Evolutionary conservation across 768 basidiomycete genomes (phyloP).

Genomic region (Phanerochaete carnosa): DNA sequence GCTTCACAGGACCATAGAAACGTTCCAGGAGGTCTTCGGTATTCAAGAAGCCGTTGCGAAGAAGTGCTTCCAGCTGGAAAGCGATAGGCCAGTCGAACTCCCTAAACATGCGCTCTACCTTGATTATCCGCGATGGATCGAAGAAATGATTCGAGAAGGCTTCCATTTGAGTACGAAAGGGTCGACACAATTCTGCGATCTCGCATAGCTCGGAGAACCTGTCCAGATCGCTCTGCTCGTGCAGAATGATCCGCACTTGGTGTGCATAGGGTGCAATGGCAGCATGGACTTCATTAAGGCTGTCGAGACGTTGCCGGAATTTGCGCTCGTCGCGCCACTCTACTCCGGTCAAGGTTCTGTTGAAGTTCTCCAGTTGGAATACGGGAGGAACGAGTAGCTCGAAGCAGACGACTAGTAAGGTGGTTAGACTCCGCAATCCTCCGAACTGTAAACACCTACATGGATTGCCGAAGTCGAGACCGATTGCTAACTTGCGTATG

Average conservation of each 20-base stretch:
- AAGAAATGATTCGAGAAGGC: conserved; percentile 53
- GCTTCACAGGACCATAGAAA: conserved; percentile 42
- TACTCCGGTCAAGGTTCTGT: conserved; percentile 46
- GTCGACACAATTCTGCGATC: conserved; percentile 40
- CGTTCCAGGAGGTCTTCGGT: conserved; percentile 48
- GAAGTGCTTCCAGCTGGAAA: conserved; percentile 72
- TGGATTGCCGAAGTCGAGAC: conserved; percentile 56
- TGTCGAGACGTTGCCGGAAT: conserved; percentile 55
- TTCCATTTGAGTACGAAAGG: conserved; percentile 38
- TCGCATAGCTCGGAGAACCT: conserved; percentile 54
- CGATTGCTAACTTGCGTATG: conserved; percentile 58
- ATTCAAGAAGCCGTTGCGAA: conserved; percentile 61
- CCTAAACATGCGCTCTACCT: conserved; percentile 40
- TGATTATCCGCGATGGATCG: conserved; percentile 39
- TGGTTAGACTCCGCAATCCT: background rate
- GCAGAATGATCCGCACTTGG: conserved; percentile 63
- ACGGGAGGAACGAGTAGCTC: conserved; percentile 63
- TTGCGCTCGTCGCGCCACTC: conserved; percentile 37
- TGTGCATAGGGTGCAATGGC: conserved; percentile 67
- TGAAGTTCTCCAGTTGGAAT: conserved; percentile 58
- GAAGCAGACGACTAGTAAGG: conserved; percentile 57
- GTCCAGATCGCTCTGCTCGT: conserved; percentile 45
- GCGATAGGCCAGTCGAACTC: conserved; percentile 61
- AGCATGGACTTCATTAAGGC: conserved; percentile 55
- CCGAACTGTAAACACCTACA: conserved; percentile 40